A percentile compares a stretch with the other conserved stretches of the same genome.
Evolutionary conservation across 208 protist species (phyloP).

Genomic region (Trypanosomatidae sp.): DNA sequence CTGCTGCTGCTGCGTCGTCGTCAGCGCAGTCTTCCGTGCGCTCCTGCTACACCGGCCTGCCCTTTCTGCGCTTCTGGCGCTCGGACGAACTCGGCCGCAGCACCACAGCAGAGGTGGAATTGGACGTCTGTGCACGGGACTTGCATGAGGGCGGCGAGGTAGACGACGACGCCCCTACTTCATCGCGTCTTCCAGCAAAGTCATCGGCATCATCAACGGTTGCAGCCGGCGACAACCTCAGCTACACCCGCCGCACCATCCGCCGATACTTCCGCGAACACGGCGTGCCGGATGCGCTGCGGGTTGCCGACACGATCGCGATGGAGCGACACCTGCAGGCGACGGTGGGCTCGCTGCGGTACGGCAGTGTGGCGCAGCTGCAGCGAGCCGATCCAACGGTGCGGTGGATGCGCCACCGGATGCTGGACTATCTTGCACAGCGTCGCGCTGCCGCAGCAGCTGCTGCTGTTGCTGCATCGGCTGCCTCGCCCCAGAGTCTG

Average conservation of each 20-base stretch:
- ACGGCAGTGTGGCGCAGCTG: slow-evolving; percentile 39
- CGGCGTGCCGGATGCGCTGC: slow-evolving; percentile 54
- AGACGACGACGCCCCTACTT: not conserved
- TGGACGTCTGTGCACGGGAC: slow-evolving; percentile 40
- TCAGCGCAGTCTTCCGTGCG: no score
- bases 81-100: slow-evolving; percentile 35
- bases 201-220: not conserved
- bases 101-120: slow-evolving; percentile 51
- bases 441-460: slow-evolving; percentile 1
- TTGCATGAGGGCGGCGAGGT: slow-evolving; percentile 10
- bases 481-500: no score
- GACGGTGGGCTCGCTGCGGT: slow-evolving; percentile 19
- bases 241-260: slow-evolving; percentile 43
- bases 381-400: slow-evolving; percentile 48
- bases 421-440: slow-evolving; percentile 26
- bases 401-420: slow-evolving; percentile 37
- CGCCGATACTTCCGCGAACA: slow-evolving; percentile 54
- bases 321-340: slow-evolving; percentile 27
- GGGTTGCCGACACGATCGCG: slow-evolving; percentile 40
- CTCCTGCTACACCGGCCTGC: no score
- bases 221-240: slow-evolving; percentile 33
- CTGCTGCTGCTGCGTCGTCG: no score
- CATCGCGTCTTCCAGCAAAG: no score
- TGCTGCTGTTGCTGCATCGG: not conserved
- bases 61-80: slow-evolving; percentile 14